Evolutionary conservation across 2,329 filamentous ascomycete genomes (phyloP).

Genomic region (Aureobasidium sp.): DNA sequence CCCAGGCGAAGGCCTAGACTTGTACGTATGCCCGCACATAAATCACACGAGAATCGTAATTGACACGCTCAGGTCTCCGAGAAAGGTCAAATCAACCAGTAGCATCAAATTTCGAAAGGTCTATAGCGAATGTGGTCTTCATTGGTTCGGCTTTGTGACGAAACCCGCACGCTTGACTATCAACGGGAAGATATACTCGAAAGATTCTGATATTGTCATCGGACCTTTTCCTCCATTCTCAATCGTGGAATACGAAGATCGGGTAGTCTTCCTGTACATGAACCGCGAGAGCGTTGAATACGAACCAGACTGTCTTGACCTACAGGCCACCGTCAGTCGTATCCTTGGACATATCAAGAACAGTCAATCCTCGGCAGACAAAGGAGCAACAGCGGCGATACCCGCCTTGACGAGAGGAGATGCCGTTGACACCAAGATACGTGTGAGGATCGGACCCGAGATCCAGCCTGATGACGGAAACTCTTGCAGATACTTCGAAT

Average conservation of each 20-base stretch:
- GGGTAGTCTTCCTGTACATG: background rate
- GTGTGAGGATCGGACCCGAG: background rate
- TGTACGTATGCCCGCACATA: background rate
- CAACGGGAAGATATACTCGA: background rate
- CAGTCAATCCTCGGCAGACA: background rate
- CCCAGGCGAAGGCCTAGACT: background rate
- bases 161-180: background rate
- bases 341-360: background rate
- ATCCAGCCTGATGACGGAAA: background rate
- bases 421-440: background rate
- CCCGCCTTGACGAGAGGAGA: background rate
- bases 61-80: background rate
- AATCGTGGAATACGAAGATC: background rate
- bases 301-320: background rate
- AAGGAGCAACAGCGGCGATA: background rate
- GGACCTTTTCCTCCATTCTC: background rate
- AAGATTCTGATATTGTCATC: background rate
- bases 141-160: background rate
- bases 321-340: background rate
- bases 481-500: background rate
- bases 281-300: background rate
- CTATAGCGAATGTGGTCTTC: background rate
- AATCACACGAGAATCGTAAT: background rate
- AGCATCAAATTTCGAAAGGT: background rate
- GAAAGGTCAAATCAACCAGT: background rate